Evolutionary conservation across 306 rosid genomes (phyloP), one percentile per base, ranked within the genome.

Genomic region (Prunus kanzakura): DNA sequence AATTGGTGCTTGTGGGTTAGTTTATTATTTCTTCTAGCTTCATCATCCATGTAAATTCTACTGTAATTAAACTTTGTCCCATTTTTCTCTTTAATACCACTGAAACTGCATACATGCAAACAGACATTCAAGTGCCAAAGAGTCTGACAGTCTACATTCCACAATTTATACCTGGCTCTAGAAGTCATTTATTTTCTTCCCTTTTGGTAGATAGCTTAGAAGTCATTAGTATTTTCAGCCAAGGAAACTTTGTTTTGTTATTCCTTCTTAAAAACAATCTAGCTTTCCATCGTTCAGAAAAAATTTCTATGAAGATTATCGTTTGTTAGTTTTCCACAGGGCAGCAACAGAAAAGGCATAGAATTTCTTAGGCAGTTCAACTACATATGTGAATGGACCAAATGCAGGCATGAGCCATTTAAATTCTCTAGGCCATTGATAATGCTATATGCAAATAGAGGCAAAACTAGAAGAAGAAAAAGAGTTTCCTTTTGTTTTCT

Each of bases 41-140:
- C 41, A 35, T 25, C 60, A 49, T 70, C n/a, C 76, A 62, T 71
- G 51, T 71, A 54, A 57, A 54, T 35, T 58, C 51, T 32, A 71
- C 64, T 58, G 64, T 58, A 58, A 25, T 58, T 23, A 58, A 58
- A 25, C 35, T 22, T 58, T 58, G 35, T 58, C 64, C 12, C 64
- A 58, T 11, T 29, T 18, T 51, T 54, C 51, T 71, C 22, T 8
- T 18, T 6, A 54, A 32, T n/a, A 55, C 75, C 35, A 54, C 50
- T 9, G 32, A 71, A 71, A 46, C 64, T 8, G 25, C 74, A 29
- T 69, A 67, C 2, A 41, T 43, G 4, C 55, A 35, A 67, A 13
- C 5, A n/a, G 19, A 8, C 62, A n/a, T 55, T 55, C 56, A 6
- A 51, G 8, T 19, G 9, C 61, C 61, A 3, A 6, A n/a, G 61